Evolutionary conservation across 306 rosid genomes (phyloP).

Genomic region (Cicer arietinum): DNA sequence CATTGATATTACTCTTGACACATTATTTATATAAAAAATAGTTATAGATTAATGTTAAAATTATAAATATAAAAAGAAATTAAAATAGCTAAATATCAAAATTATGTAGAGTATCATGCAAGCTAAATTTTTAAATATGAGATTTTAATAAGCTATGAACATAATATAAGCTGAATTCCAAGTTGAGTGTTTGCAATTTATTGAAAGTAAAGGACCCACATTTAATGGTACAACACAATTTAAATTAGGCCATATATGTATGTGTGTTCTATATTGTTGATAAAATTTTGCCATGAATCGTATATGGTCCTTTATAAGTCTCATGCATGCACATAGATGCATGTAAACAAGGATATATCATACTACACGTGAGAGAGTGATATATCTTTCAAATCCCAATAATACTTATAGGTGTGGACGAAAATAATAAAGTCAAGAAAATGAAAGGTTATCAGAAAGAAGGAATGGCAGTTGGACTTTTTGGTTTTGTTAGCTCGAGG

Average conservation of each 20-base stretch:
- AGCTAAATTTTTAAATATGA: too few relatives aligned
- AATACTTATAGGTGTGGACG: conserved; percentile 51
- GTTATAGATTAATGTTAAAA: too few relatives aligned
- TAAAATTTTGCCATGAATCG: conserved; percentile 2
- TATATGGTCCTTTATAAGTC: not conserved
- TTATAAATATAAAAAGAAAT: too few relatives aligned
- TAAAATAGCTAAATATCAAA: too few relatives aligned
- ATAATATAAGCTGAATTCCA: too few relatives aligned
- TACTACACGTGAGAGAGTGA: conserved; percentile 50
- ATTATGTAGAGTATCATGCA: too few relatives aligned
- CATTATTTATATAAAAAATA: too few relatives aligned
- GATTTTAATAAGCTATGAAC: too few relatives aligned
- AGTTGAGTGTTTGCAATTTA: too few relatives aligned
- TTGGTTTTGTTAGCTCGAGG: conserved; percentile 45
- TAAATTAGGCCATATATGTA: not conserved
- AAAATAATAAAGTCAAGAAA: conserved; percentile 61
- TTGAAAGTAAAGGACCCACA: too few relatives aligned
- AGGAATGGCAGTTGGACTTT: conserved; percentile 53
- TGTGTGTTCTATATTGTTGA: not conserved
- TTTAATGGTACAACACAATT: too few relatives aligned
- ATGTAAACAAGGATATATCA: not conserved
- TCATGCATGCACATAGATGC: conserved; percentile 43
- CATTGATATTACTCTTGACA: too few relatives aligned
- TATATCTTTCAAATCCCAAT: conserved; percentile 31
- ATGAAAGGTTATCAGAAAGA: conserved; percentile 53